Evolutionary conservation across 306 rosid genomes (phyloP), one percentile per base, ranked within the genome.

Genomic region (Pyrus communis): DNA sequence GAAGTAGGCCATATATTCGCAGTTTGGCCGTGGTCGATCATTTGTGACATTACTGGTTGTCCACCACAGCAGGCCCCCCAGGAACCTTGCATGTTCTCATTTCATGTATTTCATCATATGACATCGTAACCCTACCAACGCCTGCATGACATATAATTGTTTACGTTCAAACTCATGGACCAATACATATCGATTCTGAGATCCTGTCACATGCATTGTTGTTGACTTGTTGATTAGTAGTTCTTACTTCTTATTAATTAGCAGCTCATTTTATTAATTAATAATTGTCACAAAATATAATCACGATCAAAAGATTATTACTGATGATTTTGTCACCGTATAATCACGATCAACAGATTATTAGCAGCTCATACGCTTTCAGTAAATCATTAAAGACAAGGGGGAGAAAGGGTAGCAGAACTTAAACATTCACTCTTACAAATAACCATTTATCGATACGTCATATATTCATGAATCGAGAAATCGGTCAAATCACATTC

Each of bases 151-250:
- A 25, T 60, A 25, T 60, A 60, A 23, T 3, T 55, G 11, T 74
- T 46, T 8, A 57, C 60, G 59, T 60, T 64, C 70, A 25, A 49
- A 49, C 17, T 63, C 42, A 28, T 63, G 77, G 78, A 82, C 86
- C 85, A 82, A 74, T 40, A 68, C 64, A 87, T 58, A 87, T 87
- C 85, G 67, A 28, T 64, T 81, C 60, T 77, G 75, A 84, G 87
- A 87, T 84, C 76, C 77, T 87, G 84, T 82, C 85, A 69, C 55
- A 49, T 49, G 21, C 19, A 68, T 59, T 27, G 66, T 46, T 69
- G 25, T 51, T 63, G 27, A n/a, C 28, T 15, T 5, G 27, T 30
- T 22, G 28, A 35, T 7, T 35, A n/a, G 1, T 0, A 2, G 4
- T 77, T 74, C 6, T 57, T 25, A 9, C 14, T 38, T 6, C 28